Evolutionary conservation across 2,329 filamentous ascomycete species (phyloP).

Genomic region (Colletotrichum liriopes): DNA sequence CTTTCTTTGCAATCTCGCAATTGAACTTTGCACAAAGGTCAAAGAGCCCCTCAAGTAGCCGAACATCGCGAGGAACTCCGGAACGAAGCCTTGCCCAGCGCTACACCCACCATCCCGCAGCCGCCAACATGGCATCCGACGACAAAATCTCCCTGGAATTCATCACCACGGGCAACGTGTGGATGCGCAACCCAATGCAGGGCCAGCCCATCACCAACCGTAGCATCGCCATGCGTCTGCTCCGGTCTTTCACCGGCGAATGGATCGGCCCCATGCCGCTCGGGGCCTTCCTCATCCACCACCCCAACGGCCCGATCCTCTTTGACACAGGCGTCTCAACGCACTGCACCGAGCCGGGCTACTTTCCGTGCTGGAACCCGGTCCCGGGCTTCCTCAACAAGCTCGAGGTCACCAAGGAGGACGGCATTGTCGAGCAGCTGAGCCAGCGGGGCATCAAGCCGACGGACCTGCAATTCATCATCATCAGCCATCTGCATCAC

Average conservation of each 20-base stretch:
- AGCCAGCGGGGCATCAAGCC: slow-evolving; percentile 42
- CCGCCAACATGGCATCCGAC: slow-evolving; percentile 12
- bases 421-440: slow-evolving; percentile 45
- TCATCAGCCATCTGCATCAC: slow-evolving; percentile 51
- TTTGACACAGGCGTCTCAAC: slow-evolving; percentile 47
- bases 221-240: slow-evolving; percentile 43
- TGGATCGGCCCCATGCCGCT: slow-evolving; percentile 45
- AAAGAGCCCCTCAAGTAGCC: too few relatives aligned
- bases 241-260: slow-evolving; percentile 44
- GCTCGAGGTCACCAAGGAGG: slow-evolving; percentile 36
- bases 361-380: slow-evolving; percentile 45
- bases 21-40: not conserved
- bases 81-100: not conserved
- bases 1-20: not conserved
- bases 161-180: slow-evolving; percentile 46
- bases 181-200: slow-evolving; percentile 41
- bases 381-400: slow-evolving; percentile 36
- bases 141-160: slow-evolving; percentile 34
- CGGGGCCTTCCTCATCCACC: slow-evolving; percentile 46
- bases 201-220: slow-evolving; percentile 44
- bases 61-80: not conserved
- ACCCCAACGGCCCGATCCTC: slow-evolving; percentile 45
- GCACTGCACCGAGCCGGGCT: slow-evolving; percentile 44
- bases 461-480: slow-evolving; percentile 47
- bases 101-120: not conserved